Base-by-base conservation (phyloP, 2,329 filamentous ascomycete genomes). In the Chrysoporthe cubensis region DNA sequence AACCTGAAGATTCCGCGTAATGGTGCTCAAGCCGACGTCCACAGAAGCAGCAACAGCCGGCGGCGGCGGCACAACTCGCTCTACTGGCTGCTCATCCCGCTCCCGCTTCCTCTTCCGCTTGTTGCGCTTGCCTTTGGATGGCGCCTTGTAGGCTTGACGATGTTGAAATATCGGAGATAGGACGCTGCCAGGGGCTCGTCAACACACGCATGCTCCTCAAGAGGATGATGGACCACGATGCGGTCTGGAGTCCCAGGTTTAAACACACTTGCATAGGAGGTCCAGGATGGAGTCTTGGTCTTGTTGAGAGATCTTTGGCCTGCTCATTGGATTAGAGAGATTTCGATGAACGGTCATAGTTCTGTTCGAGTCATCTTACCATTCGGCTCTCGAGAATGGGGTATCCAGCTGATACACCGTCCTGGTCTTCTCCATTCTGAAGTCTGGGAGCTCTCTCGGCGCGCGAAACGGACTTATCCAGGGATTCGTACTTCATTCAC, bases 261-360 rank as follows among this genome's bases (percentile, higher is more conserved):
- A 16, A 7, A 72, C 80, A 73, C 83, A 91, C 90, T 82, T 85
- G 85, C 87, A 91, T 5, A 92, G 81, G 61, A 93, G 80, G 70
- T 91, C 88, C 11, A 92, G 75, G 48, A 92, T 89, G 4, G 83
- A 82, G 63, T 89, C 84, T 76, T 91, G 88, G 64, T 91, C 82
- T 61, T 87, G 80, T 21, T 79, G 74, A 1, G 82, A 80, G 56
- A 91, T 82, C 54, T 83, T 77, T 8, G 90, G 90, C 89, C 90
- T 93, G 61, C 6, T 40, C 16, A 4, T 18, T n/a, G 21, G n/a
- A 13, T 68, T 40, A 65, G 54, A 46, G 4, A 52, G 5, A 62
- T 6, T 18, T 13, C 61, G 32, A 52, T 9, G 65, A 43, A 42
- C 21, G 44, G 6, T 13, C 14, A 34, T 59, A 58, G 40, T 18